Percentiles rank a stretch among this genome's conserved stretches.
phyloP scores from a whole-genome alignment of 1,284 basidiomycete genomes.

The Cryptococcus sp. region DNA sequence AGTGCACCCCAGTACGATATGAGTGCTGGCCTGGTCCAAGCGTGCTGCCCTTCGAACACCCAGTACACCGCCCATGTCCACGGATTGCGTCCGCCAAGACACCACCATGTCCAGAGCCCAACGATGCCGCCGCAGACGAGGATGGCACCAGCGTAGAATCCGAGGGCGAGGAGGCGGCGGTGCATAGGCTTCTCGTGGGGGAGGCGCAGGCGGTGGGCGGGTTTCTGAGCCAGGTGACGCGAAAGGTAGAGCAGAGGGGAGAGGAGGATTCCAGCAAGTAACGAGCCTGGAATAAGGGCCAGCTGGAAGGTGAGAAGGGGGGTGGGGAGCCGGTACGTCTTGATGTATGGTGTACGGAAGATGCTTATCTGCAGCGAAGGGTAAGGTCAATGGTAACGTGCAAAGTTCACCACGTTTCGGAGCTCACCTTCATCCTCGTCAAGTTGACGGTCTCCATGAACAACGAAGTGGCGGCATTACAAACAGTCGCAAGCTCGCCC shows the following conservation, averaged over 20 bases:
- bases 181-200: constrained; percentile 84
- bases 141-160: constrained; percentile 75
- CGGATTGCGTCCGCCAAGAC: constrained; percentile 76
- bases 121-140: constrained; percentile 81
- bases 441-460: constrained; percentile 81
- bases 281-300: constrained; percentile 86
- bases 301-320: constrained; percentile 90
- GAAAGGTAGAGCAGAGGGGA: constrained; percentile 91
- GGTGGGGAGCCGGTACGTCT: constrained; percentile 88
- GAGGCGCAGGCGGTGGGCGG: constrained; percentile 80
- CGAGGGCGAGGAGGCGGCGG: constrained; percentile 76
- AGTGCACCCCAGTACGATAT: constrained; percentile 81
- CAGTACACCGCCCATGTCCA: constrained; percentile 82
- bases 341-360: constrained; percentile 76
- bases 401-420: not conserved
- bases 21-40: constrained; percentile 79
- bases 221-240: constrained; percentile 85
- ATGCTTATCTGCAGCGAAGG: constrained; percentile 64
- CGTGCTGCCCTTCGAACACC: constrained; percentile 67
- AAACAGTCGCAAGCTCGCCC: constrained; percentile 85
- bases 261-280: constrained; percentile 88
- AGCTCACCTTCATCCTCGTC: constrained; percentile 71
- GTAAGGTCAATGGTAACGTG: not conserved
- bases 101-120: constrained; percentile 89
- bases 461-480: constrained; percentile 80